Percentiles rank a stretch among this genome's conserved stretches.
Evolutionary conservation across 768 basidiomycete species (phyloP).

Genomic region (Lanmaoa pseudosensibilis): DNA sequence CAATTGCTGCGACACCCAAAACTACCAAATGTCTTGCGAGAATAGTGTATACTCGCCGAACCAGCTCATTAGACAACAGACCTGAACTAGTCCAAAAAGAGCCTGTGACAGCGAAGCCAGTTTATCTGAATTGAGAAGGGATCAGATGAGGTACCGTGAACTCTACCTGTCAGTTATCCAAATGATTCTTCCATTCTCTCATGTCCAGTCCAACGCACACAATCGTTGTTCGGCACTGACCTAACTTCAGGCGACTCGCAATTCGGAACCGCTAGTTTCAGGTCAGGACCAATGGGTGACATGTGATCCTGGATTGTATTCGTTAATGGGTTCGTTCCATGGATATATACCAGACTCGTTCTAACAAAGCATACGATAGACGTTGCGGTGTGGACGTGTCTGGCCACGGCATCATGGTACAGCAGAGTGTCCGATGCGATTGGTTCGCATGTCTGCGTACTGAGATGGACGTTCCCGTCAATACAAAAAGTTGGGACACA

Average conservation of each 20-base stretch:
- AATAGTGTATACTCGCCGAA: background rate
- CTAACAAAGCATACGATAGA: constrained; percentile 2
- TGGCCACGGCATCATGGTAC: background rate
- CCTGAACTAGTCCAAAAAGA: background rate
- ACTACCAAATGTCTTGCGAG: background rate
- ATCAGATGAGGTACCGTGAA: background rate
- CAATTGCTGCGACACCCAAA: background rate
- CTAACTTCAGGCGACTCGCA: background rate
- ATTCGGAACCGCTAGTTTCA: background rate
- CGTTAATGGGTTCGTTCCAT: constrained; percentile 3
- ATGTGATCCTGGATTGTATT: background rate
- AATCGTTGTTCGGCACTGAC: background rate
- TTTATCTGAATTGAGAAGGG: background rate
- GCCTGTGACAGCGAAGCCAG: background rate
- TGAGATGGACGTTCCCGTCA: background rate
- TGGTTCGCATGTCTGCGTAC: background rate
- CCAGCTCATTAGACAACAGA: constrained; percentile 4
- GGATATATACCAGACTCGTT: background rate
- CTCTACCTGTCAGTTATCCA: background rate
- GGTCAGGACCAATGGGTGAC: background rate
- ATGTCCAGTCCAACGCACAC: background rate
- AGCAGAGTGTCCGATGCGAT: background rate
- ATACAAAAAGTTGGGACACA: background rate
- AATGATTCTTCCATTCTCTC: background rate
- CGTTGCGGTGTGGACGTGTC: background rate